phyloP scores from a whole-genome alignment of 108 stramenopile species.

The Stephanodiscus minutulus region DNA sequence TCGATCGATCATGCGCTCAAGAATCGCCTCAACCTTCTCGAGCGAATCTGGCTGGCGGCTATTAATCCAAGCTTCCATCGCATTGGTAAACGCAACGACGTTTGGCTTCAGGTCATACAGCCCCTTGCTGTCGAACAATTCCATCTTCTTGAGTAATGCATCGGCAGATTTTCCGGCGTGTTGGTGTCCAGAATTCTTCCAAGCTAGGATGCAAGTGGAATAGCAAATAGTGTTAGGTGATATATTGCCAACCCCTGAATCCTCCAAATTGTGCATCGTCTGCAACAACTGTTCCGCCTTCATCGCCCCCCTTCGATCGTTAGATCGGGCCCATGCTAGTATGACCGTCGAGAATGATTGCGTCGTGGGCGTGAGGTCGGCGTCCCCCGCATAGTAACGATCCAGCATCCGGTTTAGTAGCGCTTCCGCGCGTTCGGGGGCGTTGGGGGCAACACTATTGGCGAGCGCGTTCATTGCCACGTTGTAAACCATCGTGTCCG shows the following conservation, averaged over 20 bases:
- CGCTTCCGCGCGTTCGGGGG: slow-evolving; percentile 59
- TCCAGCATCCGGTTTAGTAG: slow-evolving; percentile 67
- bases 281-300: slow-evolving; percentile 56
- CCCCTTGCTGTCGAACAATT: slow-evolving; percentile 40
- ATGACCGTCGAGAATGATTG: slow-evolving; percentile 46
- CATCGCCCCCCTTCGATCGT: slow-evolving; percentile 40
- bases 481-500: slow-evolving; percentile 43
- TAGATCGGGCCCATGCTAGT: slow-evolving; percentile 64
- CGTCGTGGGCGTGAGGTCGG: slow-evolving; percentile 39
- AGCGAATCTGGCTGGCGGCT: slow-evolving; percentile 38
- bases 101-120: slow-evolving; percentile 54
- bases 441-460: slow-evolving; percentile 37
- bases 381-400: slow-evolving; percentile 34
- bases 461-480: slow-evolving; percentile 67
- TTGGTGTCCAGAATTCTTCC: slow-evolving; percentile 49
- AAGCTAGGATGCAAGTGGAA: slow-evolving; percentile 70
- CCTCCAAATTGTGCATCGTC: slow-evolving; percentile 53
- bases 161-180: slow-evolving; percentile 58
- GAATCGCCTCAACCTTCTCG: slow-evolving; percentile 38
- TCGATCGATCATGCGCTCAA: slow-evolving; percentile 42
- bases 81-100: slow-evolving; percentile 57
- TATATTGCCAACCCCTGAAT: slow-evolving; percentile 34
- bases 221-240: slow-evolving; percentile 66
- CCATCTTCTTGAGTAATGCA: slow-evolving; percentile 54
- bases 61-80: slow-evolving; percentile 64